Evolutionary conservation across 116 monocot species (phyloP).

Genomic region (Thalassia testudinum): DNA sequence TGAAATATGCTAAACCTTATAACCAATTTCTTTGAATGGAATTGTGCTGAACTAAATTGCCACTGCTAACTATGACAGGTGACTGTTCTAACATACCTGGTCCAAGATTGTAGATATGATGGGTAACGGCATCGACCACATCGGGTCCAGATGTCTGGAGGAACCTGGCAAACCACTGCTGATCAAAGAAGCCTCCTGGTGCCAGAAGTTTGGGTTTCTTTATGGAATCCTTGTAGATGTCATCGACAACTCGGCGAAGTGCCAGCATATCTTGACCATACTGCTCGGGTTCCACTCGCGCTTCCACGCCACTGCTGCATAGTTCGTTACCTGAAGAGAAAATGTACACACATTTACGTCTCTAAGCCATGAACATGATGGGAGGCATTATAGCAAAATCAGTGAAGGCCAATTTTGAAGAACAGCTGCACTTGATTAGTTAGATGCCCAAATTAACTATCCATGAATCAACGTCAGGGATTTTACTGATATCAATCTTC

Average conservation of each 20-base stretch:
- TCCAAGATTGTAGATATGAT: constrained; percentile 84
- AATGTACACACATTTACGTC: too few relatives aligned
- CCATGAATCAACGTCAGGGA: too few relatives aligned
- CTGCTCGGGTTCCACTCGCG: constrained; percentile 29
- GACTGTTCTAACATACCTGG: constrained; percentile 10
- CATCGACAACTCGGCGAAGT: constrained; percentile 29
- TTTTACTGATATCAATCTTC: too few relatives aligned
- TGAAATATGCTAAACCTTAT: too few relatives aligned
- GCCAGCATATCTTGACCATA: constrained; percentile 45
- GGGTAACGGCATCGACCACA: constrained; percentile 50
- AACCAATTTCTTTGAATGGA: too few relatives aligned
- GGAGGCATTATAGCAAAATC: too few relatives aligned
- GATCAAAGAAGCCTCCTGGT: constrained; percentile 71
- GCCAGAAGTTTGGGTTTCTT: constrained; percentile 34
- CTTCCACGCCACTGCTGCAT: constrained; percentile 49
- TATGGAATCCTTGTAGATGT: constrained; percentile 17
- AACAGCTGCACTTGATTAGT: too few relatives aligned
- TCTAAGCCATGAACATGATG: too few relatives aligned
- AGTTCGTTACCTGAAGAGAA: constrained; percentile 43
- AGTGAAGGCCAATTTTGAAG: too few relatives aligned
- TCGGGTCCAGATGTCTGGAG: constrained; percentile 44
- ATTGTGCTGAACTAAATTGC: too few relatives aligned
- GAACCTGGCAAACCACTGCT: constrained; percentile 49
- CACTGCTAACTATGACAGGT: too few relatives aligned
- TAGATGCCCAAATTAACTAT: too few relatives aligned